Evolutionary conservation across 2,329 filamentous ascomycete species (phyloP).

Genomic region (Orbilia brochopaga): DNA sequence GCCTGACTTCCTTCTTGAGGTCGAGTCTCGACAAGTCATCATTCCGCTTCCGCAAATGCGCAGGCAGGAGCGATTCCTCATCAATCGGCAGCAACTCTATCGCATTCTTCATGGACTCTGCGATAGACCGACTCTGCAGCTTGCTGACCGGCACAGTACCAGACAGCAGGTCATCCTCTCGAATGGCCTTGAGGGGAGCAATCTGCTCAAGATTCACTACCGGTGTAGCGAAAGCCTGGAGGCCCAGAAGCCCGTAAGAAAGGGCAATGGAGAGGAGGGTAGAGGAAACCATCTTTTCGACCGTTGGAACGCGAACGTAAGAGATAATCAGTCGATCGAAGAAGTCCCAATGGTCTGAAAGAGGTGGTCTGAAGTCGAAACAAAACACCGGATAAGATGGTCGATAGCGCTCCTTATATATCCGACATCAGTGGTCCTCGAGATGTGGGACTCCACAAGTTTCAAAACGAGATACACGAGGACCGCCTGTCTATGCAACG

Average conservation of each 20-base stretch:
- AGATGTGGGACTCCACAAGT: not conserved
- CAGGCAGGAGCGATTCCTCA: constrained; percentile 32
- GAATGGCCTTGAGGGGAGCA: constrained; percentile 17
- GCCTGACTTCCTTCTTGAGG: constrained; percentile 51
- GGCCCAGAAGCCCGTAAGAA: constrained; percentile 38
- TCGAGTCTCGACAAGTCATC: constrained; percentile 53
- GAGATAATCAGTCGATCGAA: constrained; percentile 11
- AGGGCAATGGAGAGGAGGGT: constrained; percentile 33
- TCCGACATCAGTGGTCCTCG: not conserved
- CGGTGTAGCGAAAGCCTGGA: constrained; percentile 37
- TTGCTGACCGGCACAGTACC: constrained; percentile 14
- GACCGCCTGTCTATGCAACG: not conserved
- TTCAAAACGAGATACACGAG: not conserved
- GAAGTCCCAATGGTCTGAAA: constrained; percentile 17
- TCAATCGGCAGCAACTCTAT: constrained; percentile 37
- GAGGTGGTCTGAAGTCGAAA: constrained; percentile 7
- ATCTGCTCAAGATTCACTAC: not conserved
- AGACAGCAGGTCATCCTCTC: constrained; percentile 27
- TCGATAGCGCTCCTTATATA: constrained; percentile 28
- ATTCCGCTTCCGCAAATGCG: constrained; percentile 27
- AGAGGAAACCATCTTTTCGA: constrained; percentile 40
- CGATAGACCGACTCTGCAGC: constrained; percentile 29
- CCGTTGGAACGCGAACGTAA: constrained; percentile 8
- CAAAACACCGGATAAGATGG: constrained; percentile 17
- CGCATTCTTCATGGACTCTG: constrained; percentile 34